A percentile compares a stretch with the other conserved stretches of the same genome.
These are phyloP conservation scores for Ogataea ganodermae DNA, from an alignment of 805 yeast genomes.

Conservation along the genomic window DNA sequence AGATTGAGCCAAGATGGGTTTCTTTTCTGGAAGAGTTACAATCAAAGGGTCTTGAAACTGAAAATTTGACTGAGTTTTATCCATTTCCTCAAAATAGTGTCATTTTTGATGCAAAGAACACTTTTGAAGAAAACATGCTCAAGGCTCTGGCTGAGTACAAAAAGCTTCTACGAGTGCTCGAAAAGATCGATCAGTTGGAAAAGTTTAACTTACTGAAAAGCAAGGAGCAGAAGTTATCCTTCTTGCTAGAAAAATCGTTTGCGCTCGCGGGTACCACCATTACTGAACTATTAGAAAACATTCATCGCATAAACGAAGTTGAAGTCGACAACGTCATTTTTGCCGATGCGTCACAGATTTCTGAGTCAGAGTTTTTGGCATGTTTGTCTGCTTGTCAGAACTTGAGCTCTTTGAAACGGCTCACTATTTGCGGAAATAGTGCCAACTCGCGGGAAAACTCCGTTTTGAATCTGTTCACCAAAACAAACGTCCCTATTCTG, in stretches of 20 bases:
- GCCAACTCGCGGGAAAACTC: slow-evolving; percentile 4
- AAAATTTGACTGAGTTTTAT: slow-evolving; percentile 27
- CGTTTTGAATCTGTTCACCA: not conserved
- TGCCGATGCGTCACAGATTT: slow-evolving; percentile 36
- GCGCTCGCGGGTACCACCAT: slow-evolving; percentile 4
- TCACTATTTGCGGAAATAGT: slow-evolving; percentile 40
- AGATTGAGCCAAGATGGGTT: slow-evolving; percentile 26
- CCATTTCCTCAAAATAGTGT: slow-evolving; percentile 33
- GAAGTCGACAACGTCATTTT: slow-evolving; percentile 35
- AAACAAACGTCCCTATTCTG: not conserved
- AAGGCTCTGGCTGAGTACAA: slow-evolving; percentile 7
- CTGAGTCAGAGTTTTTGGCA: slow-evolving; percentile 35
- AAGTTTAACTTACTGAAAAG: not conserved
- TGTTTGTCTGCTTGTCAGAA: slow-evolving; percentile 26
- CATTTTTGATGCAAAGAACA: slow-evolving; percentile 17
- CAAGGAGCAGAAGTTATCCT: not conserved
- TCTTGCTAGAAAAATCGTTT: not conserved
- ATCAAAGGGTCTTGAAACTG: slow-evolving; percentile 23
- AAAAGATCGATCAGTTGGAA: slow-evolving; percentile 11
- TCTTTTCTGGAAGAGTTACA: slow-evolving; percentile 27
- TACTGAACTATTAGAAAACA: slow-evolving; percentile 7
- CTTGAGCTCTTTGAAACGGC: slow-evolving; percentile 23
- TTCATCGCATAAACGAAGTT: not conserved
- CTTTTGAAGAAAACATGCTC: slow-evolving; percentile 9
- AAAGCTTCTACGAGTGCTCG: slow-evolving; percentile 17